Evolutionary conservation across 331 rosid genomes (phyloP), one percentile per base, ranked within the genome.

Genomic region (Pyracantha coccinea): DNA sequence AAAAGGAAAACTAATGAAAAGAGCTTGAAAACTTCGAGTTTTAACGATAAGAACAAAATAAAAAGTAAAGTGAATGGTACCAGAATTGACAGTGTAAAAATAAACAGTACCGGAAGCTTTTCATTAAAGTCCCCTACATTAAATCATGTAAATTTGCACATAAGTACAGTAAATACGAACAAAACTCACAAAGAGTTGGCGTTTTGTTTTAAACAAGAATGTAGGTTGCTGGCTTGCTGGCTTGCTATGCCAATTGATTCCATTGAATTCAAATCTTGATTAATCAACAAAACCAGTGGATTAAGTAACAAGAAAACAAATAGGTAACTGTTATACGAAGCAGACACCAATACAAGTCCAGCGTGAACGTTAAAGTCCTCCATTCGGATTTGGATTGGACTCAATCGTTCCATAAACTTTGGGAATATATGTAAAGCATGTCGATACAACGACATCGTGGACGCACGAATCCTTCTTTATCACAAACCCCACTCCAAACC

Each of bases 21-120:
- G 0, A 0, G 0, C 0, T 33, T 2, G 1, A 33, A 33, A 8
- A 33, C 11, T 33, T 33, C 8, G 11, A 33, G 0, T 33, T 33
- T 33, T 33, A 33, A 33, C 1, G 11, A 33, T 33, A 33, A 33
- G 3, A 3, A 8, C 41, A 33, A 33, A 33, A 33, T 33, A 33
- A 33, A 33, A 0, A 0, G 1, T 33, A 33, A 33, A 33, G 0
- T 33, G 41, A 33, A 33, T 33, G 8, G 41, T 33, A 33, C 12
- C 3, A 33, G 0, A 33, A 8, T 33, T 33, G 2, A 33, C 11
- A 33, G 0, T 33, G 11, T 33, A 33, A 33, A 33, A 8, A 33
- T 33, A 0, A 8, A 33, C 0, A 8, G 3, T 33, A 2, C 3
- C 1, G 0, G 0, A 2, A 33, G 11, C 0, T 33, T 33, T 33